phyloP scores from a whole-genome alignment of 495 filamentous ascomycete genomes.

The Aspergillus indologenus region DNA sequence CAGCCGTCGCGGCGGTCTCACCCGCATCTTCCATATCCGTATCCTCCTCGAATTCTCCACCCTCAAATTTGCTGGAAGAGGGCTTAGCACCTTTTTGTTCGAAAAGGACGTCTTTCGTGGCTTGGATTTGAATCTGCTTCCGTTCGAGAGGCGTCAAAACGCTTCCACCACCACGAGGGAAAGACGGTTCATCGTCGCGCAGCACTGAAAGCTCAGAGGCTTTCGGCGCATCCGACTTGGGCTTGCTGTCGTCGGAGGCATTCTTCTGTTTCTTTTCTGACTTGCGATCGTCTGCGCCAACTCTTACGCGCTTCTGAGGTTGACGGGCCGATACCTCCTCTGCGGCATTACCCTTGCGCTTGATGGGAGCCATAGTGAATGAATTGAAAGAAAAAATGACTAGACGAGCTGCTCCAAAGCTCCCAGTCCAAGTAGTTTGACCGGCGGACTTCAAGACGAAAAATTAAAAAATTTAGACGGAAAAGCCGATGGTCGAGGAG shows the following conservation, averaged over 20 bases:
- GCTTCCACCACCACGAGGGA: conserved; percentile 90
- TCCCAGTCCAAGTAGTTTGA: conserved; percentile 28
- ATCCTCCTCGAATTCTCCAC: conserved; percentile 43
- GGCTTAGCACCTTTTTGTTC: conserved; percentile 67
- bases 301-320: conserved; percentile 46
- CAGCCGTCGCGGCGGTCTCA: conserved; percentile 22
- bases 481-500: conserved; percentile 17
- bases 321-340: conserved; percentile 38
- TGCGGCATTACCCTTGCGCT: conserved; percentile 48
- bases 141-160: conserved; percentile 89
- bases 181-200: conserved; percentile 79
- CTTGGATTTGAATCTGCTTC: conserved; percentile 94
- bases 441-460: conserved; percentile 31
- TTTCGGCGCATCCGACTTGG: conserved; percentile 33
- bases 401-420: conserved; percentile 29
- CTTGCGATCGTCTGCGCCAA: conserved; percentile 40
- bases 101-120: conserved; percentile 87
- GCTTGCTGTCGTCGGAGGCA: conserved; percentile 16
- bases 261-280: conserved; percentile 33
- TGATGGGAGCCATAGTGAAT: conserved; percentile 49
- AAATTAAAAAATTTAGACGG: conserved; percentile 35
- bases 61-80: conserved; percentile 37
- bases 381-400: conserved; percentile 17
- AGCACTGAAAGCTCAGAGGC: conserved; percentile 48
- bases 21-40: conserved; percentile 49